phyloP scores from a whole-genome alignment of 164 flowering plant genomes.

The Vitis rupestris region DNA sequence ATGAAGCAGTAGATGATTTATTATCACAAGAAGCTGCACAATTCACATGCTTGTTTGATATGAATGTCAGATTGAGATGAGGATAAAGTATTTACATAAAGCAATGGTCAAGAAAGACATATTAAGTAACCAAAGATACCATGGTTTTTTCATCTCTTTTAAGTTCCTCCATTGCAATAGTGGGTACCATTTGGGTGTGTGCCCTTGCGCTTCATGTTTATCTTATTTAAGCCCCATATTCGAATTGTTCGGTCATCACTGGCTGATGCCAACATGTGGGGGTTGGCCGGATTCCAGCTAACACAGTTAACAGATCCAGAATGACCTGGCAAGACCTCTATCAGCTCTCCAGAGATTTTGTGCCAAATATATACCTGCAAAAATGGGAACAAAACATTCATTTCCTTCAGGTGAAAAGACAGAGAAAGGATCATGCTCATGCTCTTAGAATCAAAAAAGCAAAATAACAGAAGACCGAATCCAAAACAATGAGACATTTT shows the following conservation, averaged over 20 bases:
- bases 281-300: conserved; percentile 57
- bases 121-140: conserved; percentile 6
- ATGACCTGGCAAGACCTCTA: conserved; percentile 43
- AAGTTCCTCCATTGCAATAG: conserved; percentile 32
- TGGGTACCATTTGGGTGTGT: conserved; percentile 28
- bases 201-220: conserved; percentile 16
- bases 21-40: conserved; percentile 27
- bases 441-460: too few relatives aligned
- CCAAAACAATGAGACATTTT: too few relatives aligned
- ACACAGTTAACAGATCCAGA: conserved; percentile 59
- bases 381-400: neutral
- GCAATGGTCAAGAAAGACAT: conserved; percentile 16
- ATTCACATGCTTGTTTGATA: conserved; percentile 32
- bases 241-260: conserved; percentile 62
- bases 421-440: too few relatives aligned
- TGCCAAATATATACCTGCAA: conserved; percentile 60
- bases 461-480: too few relatives aligned
- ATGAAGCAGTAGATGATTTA: conserved; percentile 17
- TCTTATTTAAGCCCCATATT: conserved; percentile 49
- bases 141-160: conserved; percentile 6
- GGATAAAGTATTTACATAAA: conserved; percentile 33
- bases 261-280: conserved; percentile 58
- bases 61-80: conserved; percentile 20
- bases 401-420: too few relatives aligned
- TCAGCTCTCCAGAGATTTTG: conserved; percentile 38